A percentile compares a stretch with the other conserved stretches of the same genome.
These are phyloP conservation scores for Quercus lobata DNA, from an alignment of 331 rosid species.

Conservation along the genomic window DNA sequence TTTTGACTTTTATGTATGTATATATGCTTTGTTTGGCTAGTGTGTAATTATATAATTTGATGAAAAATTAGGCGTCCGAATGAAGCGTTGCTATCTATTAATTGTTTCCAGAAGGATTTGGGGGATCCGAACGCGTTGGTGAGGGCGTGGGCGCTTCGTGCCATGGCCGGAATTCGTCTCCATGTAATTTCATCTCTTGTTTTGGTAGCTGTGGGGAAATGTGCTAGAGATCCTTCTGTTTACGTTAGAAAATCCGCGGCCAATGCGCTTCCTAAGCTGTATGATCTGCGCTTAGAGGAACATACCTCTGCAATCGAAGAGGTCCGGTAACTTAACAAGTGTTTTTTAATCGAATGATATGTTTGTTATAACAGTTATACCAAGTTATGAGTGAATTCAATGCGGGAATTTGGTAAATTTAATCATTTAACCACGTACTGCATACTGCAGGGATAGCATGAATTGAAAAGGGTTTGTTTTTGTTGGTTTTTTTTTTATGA, in stretches of 20 bases:
- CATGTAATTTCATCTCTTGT: conserved; percentile 89
- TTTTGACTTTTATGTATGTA: neutral
- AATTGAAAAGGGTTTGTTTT: neutral
- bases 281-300: conserved; percentile 88
- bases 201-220: conserved; percentile 79
- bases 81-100: conserved; percentile 90
- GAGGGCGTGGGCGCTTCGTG: conserved; percentile 95
- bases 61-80: conserved; percentile 71
- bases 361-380: too few relatives aligned
- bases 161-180: conserved; percentile 95
- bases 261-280: conserved; percentile 90
- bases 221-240: conserved; percentile 92
- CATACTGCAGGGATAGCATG: neutral
- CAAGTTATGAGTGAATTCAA: too few relatives aligned
- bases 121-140: conserved; percentile 84
- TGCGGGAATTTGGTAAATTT: too few relatives aligned
- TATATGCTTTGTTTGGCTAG: neutral
- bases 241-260: conserved; percentile 93
- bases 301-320: conserved; percentile 69
- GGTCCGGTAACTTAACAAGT: conserved; percentile 36
- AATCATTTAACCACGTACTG: too few relatives aligned
- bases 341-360: neutral
- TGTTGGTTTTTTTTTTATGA: neutral
- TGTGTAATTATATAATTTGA: neutral
- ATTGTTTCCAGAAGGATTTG: conserved; percentile 89